Percentiles rank a stretch among this genome's conserved stretches.
These are phyloP conservation scores for Bacidia rubella DNA, from an alignment of 495 filamentous ascomycete genomes.

Conservation along the genomic window DNA sequence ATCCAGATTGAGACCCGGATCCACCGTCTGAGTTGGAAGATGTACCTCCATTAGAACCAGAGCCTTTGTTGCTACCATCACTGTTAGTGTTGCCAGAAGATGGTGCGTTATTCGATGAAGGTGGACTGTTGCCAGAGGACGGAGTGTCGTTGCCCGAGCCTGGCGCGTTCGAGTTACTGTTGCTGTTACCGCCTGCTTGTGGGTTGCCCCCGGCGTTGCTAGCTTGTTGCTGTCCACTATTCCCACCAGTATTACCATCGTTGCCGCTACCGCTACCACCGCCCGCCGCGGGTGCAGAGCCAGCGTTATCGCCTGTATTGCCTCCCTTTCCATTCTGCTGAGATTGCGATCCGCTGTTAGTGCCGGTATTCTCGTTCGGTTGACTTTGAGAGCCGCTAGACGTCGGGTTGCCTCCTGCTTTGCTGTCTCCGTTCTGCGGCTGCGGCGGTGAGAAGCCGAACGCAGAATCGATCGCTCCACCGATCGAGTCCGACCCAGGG, in stretches of 20 bases:
- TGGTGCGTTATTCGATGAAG: too few relatives aligned
- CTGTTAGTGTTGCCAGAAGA: too few relatives aligned
- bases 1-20: neutral
- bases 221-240: neutral
- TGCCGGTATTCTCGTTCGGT: neutral
- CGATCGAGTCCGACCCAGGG: neutral
- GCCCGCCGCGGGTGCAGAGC: too few relatives aligned
- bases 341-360: neutral
- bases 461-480: neutral
- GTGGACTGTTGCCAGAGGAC: too few relatives aligned
- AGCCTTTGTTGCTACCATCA: neutral
- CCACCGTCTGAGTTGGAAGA: neutral
- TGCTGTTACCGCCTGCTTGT: neutral
- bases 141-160: neutral
- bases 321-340: too few relatives aligned
- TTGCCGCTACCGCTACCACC: neutral
- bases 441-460: neutral
- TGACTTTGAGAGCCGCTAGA: neutral
- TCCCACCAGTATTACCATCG: neutral
- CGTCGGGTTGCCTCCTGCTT: neutral
- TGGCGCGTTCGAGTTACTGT: too few relatives aligned
- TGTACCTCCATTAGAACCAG: neutral
- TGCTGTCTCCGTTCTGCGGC: neutral
- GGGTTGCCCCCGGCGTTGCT: neutral
- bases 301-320: too few relatives aligned